Evolutionary conservation across 495 filamentous ascomycete genomes (phyloP).

Genomic region (Paragyromitra xinjiangensis): DNA sequence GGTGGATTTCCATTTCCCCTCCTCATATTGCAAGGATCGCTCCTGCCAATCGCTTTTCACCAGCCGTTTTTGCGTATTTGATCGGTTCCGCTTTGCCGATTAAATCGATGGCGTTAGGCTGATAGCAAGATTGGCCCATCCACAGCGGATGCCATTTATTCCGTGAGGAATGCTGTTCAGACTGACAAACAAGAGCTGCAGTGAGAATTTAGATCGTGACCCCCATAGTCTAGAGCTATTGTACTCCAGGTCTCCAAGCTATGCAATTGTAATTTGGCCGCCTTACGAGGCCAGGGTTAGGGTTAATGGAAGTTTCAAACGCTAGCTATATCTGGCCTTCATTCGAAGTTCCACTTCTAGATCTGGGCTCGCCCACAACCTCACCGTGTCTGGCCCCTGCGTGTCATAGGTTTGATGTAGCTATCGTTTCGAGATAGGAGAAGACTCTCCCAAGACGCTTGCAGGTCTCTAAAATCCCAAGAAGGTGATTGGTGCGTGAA

Average conservation of each 20-base stretch:
- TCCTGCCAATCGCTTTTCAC: neutral
- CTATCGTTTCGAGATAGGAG: too few species aligned
- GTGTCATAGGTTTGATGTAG: too few species aligned
- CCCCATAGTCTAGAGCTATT: too few species aligned
- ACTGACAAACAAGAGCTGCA: neutral
- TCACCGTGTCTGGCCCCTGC: too few species aligned
- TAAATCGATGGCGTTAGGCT: neutral
- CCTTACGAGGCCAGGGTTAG: conserved; percentile 21
- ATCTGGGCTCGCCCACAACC: too few species aligned
- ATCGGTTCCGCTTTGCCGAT: conserved; percentile 4
- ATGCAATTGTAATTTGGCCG: neutral
- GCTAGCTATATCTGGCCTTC: neutral
- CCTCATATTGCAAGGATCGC: conserved; percentile 9
- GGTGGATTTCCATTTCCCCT: too few species aligned
- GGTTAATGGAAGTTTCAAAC: neutral
- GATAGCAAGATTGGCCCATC: neutral
- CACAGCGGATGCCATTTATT: neutral
- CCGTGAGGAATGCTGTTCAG: neutral
- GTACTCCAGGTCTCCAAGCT: too few species aligned
- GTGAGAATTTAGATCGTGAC: neutral
- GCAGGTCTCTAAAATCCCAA: too few species aligned
- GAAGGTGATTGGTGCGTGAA: too few species aligned
- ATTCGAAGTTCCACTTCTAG: too few species aligned
- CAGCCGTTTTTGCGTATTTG: neutral
- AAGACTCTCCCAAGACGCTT: too few species aligned